These are phyloP conservation scores for Colletotrichum chrysophilum DNA, from an alignment of 2,329 filamentous ascomycete species.

Conservation along the genomic window DNA sequence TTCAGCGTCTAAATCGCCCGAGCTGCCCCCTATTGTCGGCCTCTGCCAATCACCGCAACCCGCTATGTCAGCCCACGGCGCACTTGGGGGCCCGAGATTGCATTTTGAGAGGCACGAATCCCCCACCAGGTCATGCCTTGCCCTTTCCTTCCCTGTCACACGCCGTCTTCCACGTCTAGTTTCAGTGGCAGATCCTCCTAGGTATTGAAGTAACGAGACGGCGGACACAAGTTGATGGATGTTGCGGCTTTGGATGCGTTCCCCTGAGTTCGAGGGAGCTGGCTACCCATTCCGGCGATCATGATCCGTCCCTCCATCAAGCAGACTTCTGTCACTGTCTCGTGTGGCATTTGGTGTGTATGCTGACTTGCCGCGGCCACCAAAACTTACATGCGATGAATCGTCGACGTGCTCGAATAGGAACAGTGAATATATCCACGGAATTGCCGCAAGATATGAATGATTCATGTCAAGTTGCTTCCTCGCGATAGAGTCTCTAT, in stretches of 20 bases:
- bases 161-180: neutral
- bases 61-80: constrained; percentile 3
- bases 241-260: neutral
- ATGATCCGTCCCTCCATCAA: neutral
- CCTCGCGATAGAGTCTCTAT: neutral
- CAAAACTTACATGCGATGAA: neutral
- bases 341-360: neutral
- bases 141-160: constrained; percentile 5
- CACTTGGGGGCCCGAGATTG: neutral
- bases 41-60: neutral
- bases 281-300: neutral
- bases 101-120: neutral
- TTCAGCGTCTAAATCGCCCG: neutral
- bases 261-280: neutral
- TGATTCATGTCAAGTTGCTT: neutral
- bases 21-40: neutral
- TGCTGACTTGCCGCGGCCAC: neutral
- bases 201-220: neutral
- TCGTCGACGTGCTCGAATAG: neutral
- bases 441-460: neutral
- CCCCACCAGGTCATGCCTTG: neutral
- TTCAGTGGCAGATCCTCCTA: neutral
- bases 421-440: neutral
- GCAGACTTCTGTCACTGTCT: neutral
- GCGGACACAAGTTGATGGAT: neutral